These are phyloP conservation scores for Gonium pectorale DNA, from an alignment of 139 green algal species.

Conservation along the genomic window DNA sequence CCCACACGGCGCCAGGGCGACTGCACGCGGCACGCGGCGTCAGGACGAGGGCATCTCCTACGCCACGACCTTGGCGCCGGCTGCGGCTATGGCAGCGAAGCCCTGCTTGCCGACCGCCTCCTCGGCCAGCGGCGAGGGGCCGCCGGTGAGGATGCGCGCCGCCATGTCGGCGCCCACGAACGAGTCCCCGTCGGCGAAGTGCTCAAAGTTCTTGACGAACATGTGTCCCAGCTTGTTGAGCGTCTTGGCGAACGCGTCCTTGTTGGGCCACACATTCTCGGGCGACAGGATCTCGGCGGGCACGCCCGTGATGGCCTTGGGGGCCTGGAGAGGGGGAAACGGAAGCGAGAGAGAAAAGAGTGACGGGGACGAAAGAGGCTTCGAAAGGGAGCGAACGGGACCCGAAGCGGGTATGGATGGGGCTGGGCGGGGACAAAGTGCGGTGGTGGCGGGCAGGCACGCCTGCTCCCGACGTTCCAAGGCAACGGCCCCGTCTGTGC, in stretches of 20 bases:
- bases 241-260: conserved; percentile 73
- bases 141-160: conserved; percentile 58
- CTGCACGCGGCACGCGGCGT: no score
- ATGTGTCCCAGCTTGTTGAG: conserved; percentile 73
- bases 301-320: conserved; percentile 71
- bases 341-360: no score
- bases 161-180: conserved; percentile 64
- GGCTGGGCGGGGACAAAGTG: no score
- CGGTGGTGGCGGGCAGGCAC: no score
- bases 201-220: conserved; percentile 58
- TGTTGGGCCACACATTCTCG: conserved; percentile 70
- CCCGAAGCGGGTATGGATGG: no score
- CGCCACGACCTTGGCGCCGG: no score
- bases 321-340: conserved; percentile 53
- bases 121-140: conserved; percentile 27
- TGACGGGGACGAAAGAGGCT: no score
- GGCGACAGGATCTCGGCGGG: conserved; percentile 83
- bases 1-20: no score
- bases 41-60: no score
- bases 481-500: no score
- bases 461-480: no score
- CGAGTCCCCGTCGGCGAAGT: conserved; percentile 53
- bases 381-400: no score
- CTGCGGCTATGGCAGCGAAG: conserved; percentile 15
- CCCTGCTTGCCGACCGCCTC: background rate